phyloP scores from a whole-genome alignment of 768 basidiomycete genomes.

The Gloeostereum incarnatum region DNA sequence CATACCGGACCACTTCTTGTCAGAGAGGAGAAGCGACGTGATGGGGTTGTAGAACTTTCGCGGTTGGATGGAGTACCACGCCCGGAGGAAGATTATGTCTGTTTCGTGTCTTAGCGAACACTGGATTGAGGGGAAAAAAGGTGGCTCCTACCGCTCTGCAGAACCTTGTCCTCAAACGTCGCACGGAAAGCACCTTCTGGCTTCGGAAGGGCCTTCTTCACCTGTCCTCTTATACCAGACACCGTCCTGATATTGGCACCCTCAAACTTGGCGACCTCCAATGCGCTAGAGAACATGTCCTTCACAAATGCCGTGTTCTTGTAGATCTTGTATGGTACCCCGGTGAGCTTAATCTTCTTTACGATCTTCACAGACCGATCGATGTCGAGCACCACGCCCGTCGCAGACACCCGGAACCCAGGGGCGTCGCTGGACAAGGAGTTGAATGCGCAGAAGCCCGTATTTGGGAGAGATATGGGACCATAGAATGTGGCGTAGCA shows the following conservation, averaged over 20 bases:
- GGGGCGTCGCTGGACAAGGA: constrained; percentile 54
- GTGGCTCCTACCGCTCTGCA: constrained; percentile 72
- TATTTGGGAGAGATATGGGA: constrained; percentile 85
- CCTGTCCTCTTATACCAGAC: constrained; percentile 91
- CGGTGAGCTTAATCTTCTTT: constrained; percentile 96
- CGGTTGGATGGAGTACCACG: constrained; percentile 95
- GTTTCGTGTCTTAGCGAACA: constrained; percentile 3
- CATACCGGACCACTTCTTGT: constrained; percentile 92
- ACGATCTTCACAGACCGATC: constrained; percentile 92
- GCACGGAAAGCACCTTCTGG: constrained; percentile 95
- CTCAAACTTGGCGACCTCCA: constrained; percentile 98
- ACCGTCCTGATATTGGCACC: constrained; percentile 96
- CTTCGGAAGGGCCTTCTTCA: constrained; percentile 93
- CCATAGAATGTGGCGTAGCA: constrained; percentile 98
- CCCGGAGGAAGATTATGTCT: constrained; percentile 94
- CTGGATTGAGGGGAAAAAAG: constrained; percentile 1
- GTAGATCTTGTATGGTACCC: constrained; percentile 93
- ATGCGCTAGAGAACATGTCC: constrained; percentile 90
- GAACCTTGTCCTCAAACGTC: constrained; percentile 95
- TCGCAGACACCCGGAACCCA: constrained; percentile 86
- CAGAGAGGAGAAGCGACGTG: constrained; percentile 76
- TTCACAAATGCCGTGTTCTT: constrained; percentile 98
- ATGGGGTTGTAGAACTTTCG: constrained; percentile 96
- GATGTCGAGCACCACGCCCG: constrained; percentile 90
- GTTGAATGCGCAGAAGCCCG: constrained; percentile 97